Conservation (phyloP, 169 alveolate species). For the Plasmodium sp. region DNA sequence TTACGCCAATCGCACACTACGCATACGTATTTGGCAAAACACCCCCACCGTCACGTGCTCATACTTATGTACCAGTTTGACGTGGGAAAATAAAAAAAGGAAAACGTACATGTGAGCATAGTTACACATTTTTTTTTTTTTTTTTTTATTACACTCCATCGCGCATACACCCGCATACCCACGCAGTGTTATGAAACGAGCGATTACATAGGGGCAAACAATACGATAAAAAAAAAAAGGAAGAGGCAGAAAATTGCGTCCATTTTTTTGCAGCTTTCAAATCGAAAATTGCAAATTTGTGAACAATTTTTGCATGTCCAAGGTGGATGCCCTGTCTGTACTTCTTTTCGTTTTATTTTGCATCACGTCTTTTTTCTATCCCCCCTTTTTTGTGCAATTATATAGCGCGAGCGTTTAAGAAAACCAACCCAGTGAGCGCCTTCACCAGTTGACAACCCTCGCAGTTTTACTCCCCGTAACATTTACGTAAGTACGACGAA, state of each 20-base stretch:
- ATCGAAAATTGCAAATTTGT: background rate
- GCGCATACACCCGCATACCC: background rate
- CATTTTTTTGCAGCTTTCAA: background rate
- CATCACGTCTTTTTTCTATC: background rate
- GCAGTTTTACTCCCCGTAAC: background rate
- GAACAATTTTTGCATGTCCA: background rate
- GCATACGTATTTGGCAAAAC: background rate
- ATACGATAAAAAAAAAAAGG: background rate
- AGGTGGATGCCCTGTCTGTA: background rate
- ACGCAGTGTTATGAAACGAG: background rate
- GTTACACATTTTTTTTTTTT: background rate
- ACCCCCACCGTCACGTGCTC: background rate
- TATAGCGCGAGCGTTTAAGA: background rate
- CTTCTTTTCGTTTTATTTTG: background rate
- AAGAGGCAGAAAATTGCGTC: background rate
- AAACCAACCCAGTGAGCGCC: background rate
- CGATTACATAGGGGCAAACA: background rate
- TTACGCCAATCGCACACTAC: background rate
- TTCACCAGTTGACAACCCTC: background rate
- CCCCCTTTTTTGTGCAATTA: background rate
- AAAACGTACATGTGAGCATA: background rate
- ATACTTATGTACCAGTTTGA: background rate
- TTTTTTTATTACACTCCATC: background rate
- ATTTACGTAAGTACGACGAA: background rate
- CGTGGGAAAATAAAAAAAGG: background rate